Conservation (phyloP, 164 flowering plant species). For the Annona squamosa region DNA sequence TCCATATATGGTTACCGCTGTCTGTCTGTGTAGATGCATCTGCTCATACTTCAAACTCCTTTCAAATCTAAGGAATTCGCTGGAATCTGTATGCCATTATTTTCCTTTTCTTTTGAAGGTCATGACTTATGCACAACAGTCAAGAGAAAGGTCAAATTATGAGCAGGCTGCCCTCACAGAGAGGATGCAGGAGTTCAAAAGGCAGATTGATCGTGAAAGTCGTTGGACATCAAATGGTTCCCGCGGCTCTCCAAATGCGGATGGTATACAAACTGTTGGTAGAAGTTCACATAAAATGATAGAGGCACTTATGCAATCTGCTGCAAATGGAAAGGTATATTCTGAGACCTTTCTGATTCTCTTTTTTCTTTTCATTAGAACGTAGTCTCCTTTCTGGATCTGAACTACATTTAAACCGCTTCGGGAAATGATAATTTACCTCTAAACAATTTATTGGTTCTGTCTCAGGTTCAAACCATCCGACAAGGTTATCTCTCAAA, state of each 20-base stretch:
- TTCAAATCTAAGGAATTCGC: too few species aligned
- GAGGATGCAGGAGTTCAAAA: constrained; percentile 85
- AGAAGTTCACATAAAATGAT: constrained; percentile 50
- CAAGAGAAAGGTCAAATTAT: constrained; percentile 86
- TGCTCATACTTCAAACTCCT: too few species aligned
- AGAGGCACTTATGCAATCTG: constrained; percentile 66
- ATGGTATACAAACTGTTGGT: constrained; percentile 35
- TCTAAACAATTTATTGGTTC: neutral
- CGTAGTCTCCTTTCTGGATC: neutral
- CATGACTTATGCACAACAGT: constrained; percentile 83
- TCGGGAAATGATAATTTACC: too few species aligned
- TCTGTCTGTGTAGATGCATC: too few species aligned
- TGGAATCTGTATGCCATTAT: too few species aligned
- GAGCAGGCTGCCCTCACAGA: constrained; percentile 89
- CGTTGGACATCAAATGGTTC: constrained; percentile 60
- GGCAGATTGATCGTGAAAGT: constrained; percentile 85
- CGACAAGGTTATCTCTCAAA: constrained; percentile 93
- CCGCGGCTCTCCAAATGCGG: constrained; percentile 52
- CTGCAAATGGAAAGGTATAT: constrained; percentile 84
- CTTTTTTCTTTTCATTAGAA: neutral
- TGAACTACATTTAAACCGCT: neutral
- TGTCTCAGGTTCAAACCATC: constrained; percentile 81
- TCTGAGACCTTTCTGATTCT: neutral
- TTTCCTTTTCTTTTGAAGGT: constrained; percentile 43
- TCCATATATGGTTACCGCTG: too few species aligned